Evolutionary conservation across 345 rosid species (phyloP).

Genomic region (Citrus australasica): DNA sequence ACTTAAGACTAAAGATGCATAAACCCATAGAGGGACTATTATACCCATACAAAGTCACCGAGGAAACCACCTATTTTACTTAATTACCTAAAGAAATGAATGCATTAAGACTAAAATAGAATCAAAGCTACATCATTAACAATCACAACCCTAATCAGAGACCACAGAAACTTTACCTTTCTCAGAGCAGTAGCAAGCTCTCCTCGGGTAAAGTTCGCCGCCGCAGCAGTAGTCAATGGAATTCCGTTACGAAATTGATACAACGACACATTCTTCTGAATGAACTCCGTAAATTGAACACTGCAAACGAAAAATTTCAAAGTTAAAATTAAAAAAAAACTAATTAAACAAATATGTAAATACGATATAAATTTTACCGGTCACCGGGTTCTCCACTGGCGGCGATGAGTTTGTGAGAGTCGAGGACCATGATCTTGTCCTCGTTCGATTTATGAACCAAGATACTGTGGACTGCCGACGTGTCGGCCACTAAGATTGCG

Average conservation of each 20-base stretch:
- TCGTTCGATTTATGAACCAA: constrained; percentile 90
- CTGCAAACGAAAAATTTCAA: constrained; percentile 25
- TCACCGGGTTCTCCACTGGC: constrained; percentile 98
- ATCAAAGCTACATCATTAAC: neutral
- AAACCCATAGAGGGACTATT: neutral
- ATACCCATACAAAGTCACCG: neutral
- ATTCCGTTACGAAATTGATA: constrained; percentile 92
- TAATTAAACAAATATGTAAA: neutral
- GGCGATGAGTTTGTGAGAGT: constrained; percentile 92
- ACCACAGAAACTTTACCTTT: constrained; percentile 49
- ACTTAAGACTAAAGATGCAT: neutral
- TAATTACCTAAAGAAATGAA: neutral
- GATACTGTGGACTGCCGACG: constrained; percentile 91
- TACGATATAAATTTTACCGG: constrained; percentile 34
- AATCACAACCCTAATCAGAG: neutral
- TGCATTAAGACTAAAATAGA: neutral
- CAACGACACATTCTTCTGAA: constrained; percentile 92
- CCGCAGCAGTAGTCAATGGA: constrained; percentile 86
- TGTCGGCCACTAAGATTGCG: constrained; percentile 77
- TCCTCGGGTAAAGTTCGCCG: constrained; percentile 87
- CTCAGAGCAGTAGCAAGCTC: constrained; percentile 96
- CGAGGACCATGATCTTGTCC: constrained; percentile 95
- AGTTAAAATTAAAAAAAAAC: neutral
- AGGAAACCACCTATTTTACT: neutral
- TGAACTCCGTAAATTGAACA: constrained; percentile 94